Conservation (phyloP, 1,284 basidiomycete genomes). For the Tilletia horrida region DNA sequence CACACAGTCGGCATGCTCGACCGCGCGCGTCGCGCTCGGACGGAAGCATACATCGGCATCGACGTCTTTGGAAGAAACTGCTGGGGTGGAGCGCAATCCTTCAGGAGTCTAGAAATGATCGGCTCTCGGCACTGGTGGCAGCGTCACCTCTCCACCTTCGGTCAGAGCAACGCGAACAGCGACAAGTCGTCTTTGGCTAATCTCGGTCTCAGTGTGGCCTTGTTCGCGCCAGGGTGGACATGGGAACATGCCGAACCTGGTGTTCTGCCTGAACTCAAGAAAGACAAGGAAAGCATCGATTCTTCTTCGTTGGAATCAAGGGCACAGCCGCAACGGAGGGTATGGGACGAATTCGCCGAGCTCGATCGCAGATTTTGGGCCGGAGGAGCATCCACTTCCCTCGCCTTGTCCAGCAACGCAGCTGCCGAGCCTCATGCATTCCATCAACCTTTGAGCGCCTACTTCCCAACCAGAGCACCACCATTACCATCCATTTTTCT, state of each 20-base stretch:
- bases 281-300: not conserved
- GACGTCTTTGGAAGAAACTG: constrained; percentile 50
- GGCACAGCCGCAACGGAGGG: not conserved
- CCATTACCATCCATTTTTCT: constrained; percentile 3
- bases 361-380: constrained; percentile 7
- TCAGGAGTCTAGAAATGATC: constrained; percentile 40
- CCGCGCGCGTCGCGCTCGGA: constrained; percentile 21
- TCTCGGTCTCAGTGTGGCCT: constrained; percentile 38
- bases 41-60: constrained; percentile 37
- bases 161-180: not conserved
- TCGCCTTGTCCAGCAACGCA: not conserved
- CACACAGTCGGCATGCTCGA: constrained; percentile 33
- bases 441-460: constrained; percentile 18
- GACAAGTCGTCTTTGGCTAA: constrained; percentile 3
- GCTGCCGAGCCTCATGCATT: constrained; percentile 13
- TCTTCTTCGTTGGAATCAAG: constrained; percentile 14
- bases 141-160: too few species aligned
- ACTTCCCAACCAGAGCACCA: constrained; percentile 21
- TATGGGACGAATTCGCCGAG: constrained; percentile 6
- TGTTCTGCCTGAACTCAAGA: constrained; percentile 26
- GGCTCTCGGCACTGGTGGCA: constrained; percentile 20
- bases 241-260: constrained; percentile 45
- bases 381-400: not conserved
- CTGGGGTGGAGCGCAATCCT: constrained; percentile 38
- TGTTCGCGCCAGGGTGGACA: constrained; percentile 50